Evolutionary conservation across 129 eudicot species (phyloP).

Genomic region (Arctium lappa): DNA sequence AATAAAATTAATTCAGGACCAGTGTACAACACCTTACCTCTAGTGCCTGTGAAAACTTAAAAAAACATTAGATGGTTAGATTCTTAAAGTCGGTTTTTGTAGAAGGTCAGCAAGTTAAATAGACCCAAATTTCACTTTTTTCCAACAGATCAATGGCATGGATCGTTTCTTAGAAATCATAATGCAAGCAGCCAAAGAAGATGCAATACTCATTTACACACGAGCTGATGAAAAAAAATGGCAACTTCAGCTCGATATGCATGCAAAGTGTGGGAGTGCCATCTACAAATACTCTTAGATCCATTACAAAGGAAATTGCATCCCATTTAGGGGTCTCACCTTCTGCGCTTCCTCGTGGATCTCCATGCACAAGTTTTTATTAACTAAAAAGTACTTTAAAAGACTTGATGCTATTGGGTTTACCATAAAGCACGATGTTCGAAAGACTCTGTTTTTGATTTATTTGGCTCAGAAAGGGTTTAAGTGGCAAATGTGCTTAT

Average conservation of each 20-base stretch:
- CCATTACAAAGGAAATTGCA: slow-evolving; percentile 59
- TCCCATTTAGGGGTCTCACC: slow-evolving; percentile 65
- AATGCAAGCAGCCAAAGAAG: slow-evolving; percentile 73
- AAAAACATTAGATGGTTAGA: not conserved
- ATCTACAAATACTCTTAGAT: slow-evolving; percentile 54
- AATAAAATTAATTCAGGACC: too few species aligned
- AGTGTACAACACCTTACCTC: too few species aligned
- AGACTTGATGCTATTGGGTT: slow-evolving; percentile 72
- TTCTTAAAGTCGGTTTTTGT: not conserved
- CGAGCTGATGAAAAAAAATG: slow-evolving; percentile 64
- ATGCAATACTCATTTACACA: slow-evolving; percentile 64
- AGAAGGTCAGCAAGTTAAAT: not conserved
- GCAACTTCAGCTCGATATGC: slow-evolving; percentile 59
- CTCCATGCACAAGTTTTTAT: slow-evolving; percentile 47
- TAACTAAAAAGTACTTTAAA: slow-evolving; percentile 51
- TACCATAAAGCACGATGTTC: slow-evolving; percentile 72
- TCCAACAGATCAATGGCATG: slow-evolving; percentile 47
- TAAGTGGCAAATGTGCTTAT: slow-evolving; percentile 74
- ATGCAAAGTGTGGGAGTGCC: slow-evolving; percentile 55
- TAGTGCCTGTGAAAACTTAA: too few species aligned
- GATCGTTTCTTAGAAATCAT: slow-evolving; percentile 60
- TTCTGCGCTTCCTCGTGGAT: slow-evolving; percentile 73
- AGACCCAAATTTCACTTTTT: not conserved
- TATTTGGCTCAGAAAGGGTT: slow-evolving; percentile 75
- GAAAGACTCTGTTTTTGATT: slow-evolving; percentile 70